phyloP scores from a whole-genome alignment of 2,329 filamentous ascomycete species.

The Botrytis fragariae region DNA sequence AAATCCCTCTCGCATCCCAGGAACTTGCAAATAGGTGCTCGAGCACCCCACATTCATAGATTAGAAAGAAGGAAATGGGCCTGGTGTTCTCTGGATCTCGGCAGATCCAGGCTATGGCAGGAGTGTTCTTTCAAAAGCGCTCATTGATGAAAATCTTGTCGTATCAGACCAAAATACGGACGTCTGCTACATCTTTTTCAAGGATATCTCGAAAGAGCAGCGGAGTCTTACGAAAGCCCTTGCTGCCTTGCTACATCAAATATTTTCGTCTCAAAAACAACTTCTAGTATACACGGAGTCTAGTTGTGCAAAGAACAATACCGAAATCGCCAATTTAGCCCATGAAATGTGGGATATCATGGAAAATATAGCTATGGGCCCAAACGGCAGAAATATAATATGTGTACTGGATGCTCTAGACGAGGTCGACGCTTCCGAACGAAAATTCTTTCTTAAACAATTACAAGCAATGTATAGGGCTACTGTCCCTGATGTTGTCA shows the following conservation, averaged over 20 bases:
- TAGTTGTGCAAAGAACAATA: not conserved
- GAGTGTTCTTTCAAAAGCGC: not conserved
- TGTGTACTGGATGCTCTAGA: not conserved
- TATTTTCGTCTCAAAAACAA: not conserved
- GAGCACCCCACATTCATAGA: not conserved
- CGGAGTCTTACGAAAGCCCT: not conserved
- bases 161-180: not conserved
- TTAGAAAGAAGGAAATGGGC: not conserved
- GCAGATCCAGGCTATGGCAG: constrained; percentile 10
- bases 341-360: not conserved
- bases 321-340: not conserved
- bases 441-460: not conserved
- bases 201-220: not conserved
- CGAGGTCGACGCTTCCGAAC: not conserved
- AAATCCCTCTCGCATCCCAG: not conserved
- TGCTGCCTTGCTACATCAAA: constrained; percentile 1
- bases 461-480: not conserved
- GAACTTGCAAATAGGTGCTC: not conserved
- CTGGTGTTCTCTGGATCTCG: not conserved
- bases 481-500: not conserved
- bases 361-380: not conserved
- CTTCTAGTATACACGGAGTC: not conserved
- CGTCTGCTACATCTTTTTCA: constrained; percentile 10
- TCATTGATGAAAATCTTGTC: not conserved
- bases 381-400: not conserved